Evolutionary conservation across 129 eudicot species (phyloP).

Genomic region (Pseudognaphalium luteoalbum): DNA sequence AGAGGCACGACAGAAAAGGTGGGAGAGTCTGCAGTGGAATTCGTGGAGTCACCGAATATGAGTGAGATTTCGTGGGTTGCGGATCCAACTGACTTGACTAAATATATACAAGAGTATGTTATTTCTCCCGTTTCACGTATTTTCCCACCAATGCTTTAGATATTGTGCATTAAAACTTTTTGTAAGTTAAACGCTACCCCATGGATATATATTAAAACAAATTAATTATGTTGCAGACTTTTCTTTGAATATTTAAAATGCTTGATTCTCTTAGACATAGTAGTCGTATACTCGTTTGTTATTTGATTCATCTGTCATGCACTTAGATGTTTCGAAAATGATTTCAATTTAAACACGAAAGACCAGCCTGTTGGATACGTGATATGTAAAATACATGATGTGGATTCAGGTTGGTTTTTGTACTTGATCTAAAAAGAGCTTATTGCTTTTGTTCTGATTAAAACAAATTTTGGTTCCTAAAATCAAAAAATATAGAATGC

Average conservation of each 20-base stretch:
- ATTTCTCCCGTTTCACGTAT: conserved; percentile 51
- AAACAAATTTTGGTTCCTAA: too few relatives aligned
- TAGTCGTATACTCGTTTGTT: not conserved
- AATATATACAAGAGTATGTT: conserved; percentile 46
- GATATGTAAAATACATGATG: too few relatives aligned
- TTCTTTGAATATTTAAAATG: not conserved
- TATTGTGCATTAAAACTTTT: not conserved
- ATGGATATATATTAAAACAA: too few relatives aligned
- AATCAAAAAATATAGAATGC: too few relatives aligned
- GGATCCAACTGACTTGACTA: conserved; percentile 46
- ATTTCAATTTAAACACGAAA: too few relatives aligned
- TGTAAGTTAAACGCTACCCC: not conserved
- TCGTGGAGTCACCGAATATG: conserved; percentile 75
- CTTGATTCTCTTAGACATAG: not conserved
- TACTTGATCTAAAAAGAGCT: too few relatives aligned
- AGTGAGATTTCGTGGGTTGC: conserved; percentile 74
- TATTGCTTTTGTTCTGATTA: too few relatives aligned
- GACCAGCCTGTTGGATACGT: too few relatives aligned
- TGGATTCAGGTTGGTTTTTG: too few relatives aligned
- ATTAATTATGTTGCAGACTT: not conserved
- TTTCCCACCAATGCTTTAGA: conserved; percentile 44
- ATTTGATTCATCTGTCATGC: not conserved
- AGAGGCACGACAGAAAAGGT: conserved; percentile 66
- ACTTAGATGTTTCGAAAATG: too few relatives aligned
- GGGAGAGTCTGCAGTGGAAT: conserved; percentile 65